phyloP scores from a whole-genome alignment of 192 early-diverging fungal species.

The Spinellus fusiger region DNA sequence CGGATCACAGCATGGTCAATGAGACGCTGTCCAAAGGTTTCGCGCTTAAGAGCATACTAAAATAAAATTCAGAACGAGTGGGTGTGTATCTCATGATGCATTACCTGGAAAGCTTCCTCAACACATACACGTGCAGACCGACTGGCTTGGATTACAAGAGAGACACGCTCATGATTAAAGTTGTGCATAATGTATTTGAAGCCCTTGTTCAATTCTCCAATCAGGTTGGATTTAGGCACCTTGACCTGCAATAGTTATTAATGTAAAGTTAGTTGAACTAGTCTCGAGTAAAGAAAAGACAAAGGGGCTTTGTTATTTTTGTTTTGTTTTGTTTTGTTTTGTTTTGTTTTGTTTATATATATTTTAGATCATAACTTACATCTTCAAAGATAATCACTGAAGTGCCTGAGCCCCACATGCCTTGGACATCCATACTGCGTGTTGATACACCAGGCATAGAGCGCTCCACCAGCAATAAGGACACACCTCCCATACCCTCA shows the following conservation, averaged over 20 bases:
- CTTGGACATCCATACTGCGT: conserved; percentile 91
- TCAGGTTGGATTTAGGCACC: conserved; percentile 55
- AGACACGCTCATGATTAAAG: conserved; percentile 84
- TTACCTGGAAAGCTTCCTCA: conserved; percentile 82
- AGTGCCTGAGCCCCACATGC: conserved; percentile 86
- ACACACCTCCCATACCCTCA: conserved; percentile 80
- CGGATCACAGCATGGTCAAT: conserved; percentile 84
- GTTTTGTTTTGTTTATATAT: conserved; percentile 62
- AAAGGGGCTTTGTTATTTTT: no score
- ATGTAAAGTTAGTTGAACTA: not conserved
- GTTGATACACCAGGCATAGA: conserved; percentile 77
- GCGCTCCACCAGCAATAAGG: conserved; percentile 84
- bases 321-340: no score
- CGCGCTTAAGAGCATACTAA: conserved; percentile 85
- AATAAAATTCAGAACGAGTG: not conserved
- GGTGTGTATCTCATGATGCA: conserved; percentile 35
- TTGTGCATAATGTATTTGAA: conserved; percentile 96
- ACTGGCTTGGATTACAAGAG: conserved; percentile 80
- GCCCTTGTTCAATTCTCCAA: conserved; percentile 68
- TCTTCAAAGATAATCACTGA: conserved; percentile 81
- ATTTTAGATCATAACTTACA: conserved; percentile 54
- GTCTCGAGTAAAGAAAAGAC: no score
- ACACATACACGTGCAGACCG: conserved; percentile 85
- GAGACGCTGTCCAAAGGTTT: conserved; percentile 90
- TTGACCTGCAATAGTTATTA: conserved; percentile 21